Percentiles rank a stretch among this genome's conserved stretches.
Evolutionary conservation across 441 rosid species (phyloP).

Genomic region (Pelargonium hybrid): DNA sequence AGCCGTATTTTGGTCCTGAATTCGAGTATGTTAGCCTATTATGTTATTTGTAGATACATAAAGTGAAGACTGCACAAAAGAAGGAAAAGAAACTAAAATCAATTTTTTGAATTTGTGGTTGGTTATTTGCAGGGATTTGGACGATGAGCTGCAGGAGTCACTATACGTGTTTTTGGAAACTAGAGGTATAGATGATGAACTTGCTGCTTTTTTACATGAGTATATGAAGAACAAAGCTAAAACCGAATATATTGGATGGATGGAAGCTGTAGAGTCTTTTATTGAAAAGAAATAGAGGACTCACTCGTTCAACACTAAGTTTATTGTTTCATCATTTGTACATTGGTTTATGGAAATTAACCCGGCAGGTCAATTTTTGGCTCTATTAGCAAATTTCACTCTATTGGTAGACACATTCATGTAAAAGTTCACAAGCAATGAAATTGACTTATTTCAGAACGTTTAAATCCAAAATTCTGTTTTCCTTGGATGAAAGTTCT

Average conservation of each 20-base stretch:
- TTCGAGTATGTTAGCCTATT: conserved; percentile 42
- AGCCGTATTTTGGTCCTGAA: conserved; percentile 50
- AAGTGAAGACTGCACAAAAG: not conserved
- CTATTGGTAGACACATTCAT: not conserved
- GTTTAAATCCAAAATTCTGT: not conserved
- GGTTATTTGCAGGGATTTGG: conserved; percentile 55
- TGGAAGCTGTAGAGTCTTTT: conserved; percentile 50
- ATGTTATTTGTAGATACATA: conserved; percentile 12
- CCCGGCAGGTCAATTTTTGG: conserved; percentile 6
- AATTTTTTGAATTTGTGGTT: not conserved
- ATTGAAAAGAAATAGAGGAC: conserved; percentile 39
- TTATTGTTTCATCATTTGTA: conserved; percentile 2
- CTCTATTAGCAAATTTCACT: not conserved
- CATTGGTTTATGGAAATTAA: conserved; percentile 7
- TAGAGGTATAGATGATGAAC: conserved; percentile 49
- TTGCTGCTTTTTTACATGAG: conserved; percentile 64
- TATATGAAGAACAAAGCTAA: conserved; percentile 58
- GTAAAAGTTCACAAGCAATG: not conserved
- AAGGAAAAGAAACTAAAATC: too few relatives aligned
- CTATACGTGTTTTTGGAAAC: conserved; percentile 56
- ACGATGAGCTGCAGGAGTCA: conserved; percentile 55
- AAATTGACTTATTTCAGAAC: not conserved
- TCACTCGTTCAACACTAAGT: not conserved
- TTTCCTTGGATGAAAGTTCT: not conserved
- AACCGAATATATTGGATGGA: conserved; percentile 55